Evolutionary conservation across 352 stramenopile genomes (phyloP).

Genomic region (Elongisporangium senticosum): DNA sequence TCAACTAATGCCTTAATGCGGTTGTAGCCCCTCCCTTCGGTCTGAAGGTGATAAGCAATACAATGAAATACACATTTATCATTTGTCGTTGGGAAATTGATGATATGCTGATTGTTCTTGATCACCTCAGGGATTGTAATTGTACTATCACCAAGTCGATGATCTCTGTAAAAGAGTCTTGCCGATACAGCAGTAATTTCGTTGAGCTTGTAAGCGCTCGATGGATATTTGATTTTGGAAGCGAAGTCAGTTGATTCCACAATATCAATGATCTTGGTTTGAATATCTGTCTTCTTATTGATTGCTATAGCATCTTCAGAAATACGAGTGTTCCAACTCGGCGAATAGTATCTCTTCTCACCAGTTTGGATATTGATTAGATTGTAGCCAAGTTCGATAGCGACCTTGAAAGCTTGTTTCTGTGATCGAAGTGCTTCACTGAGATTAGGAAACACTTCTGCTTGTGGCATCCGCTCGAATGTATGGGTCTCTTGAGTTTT

Average conservation of each 20-base stretch:
- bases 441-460: too few species aligned
- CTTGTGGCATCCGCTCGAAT: too few species aligned
- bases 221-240: not conserved
- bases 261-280: conserved; percentile 1
- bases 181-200: not conserved
- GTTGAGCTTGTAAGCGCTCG: not conserved
- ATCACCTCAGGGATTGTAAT: conserved; percentile 1
- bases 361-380: too few species aligned
- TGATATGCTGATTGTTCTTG: conserved; percentile 4
- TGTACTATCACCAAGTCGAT: conserved; percentile 5
- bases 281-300: conserved; percentile 2
- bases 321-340: not conserved
- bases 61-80: conserved; percentile 13
- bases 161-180: not conserved
- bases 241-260: not conserved
- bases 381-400: too few species aligned
- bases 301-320: not conserved
- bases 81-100: conserved; percentile 7
- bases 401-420: too few species aligned
- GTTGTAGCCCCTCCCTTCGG: too few species aligned
- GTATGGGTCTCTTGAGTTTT: too few species aligned
- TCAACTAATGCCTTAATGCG: too few species aligned
- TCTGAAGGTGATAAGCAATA: conserved; percentile 7
- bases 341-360: too few species aligned
- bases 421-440: too few species aligned